Evolutionary conservation across 2,329 filamentous ascomycete genomes (phyloP).

Genomic region (Colletotrichum eremochloae): DNA sequence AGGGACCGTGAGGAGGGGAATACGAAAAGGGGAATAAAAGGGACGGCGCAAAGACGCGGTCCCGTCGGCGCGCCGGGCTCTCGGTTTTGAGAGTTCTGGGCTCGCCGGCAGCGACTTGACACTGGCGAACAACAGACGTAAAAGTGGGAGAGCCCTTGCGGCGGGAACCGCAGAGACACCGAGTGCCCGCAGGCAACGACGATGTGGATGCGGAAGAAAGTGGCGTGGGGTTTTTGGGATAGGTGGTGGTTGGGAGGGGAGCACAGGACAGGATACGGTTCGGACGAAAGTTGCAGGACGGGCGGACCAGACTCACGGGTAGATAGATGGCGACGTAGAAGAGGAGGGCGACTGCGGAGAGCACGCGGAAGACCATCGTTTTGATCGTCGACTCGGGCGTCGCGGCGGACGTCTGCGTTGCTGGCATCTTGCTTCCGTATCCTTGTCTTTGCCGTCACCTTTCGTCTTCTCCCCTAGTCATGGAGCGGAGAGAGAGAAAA

Average conservation of each 20-base stretch:
- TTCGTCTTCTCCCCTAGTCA: background rate
- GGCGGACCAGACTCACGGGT: constrained; percentile 29
- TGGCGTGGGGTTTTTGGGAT: background rate
- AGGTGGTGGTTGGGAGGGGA: background rate
- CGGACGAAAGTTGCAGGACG: background rate
- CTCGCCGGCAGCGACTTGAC: background rate
- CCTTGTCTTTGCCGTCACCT: background rate
- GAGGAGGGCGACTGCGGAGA: constrained; percentile 14
- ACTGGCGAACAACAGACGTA: background rate
- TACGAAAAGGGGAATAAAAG: background rate
- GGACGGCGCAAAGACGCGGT: background rate
- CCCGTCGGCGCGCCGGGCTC: constrained; percentile 10
- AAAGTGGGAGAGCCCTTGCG: background rate
- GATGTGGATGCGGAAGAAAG: background rate
- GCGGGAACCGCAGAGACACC: constrained; percentile 14
- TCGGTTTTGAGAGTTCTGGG: constrained; percentile 11
- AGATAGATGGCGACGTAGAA: constrained; percentile 30
- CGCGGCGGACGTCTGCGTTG: constrained; percentile 3
- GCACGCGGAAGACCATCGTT: constrained; percentile 6
- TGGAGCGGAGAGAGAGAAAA: no score
- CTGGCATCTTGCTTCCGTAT: background rate
- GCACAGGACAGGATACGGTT: background rate
- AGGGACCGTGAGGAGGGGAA: background rate
- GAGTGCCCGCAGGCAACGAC: constrained; percentile 1
- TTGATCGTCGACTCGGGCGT: background rate